Evolutionary conservation across 495 filamentous ascomycete genomes (phyloP).

Genomic region (Tuber calosporum): DNA sequence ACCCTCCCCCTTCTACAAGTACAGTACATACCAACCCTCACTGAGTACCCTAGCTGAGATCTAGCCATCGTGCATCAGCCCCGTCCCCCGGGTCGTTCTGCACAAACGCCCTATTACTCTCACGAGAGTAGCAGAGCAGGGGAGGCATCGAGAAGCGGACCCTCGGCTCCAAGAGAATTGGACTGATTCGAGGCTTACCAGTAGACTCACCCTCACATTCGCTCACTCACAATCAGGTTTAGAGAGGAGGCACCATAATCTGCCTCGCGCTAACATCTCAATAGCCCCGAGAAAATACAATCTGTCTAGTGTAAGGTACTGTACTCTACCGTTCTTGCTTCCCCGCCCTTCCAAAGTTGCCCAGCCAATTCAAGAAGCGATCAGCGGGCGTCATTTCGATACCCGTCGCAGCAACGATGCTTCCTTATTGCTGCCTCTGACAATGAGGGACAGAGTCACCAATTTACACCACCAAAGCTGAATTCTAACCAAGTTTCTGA

Average conservation of each 20-base stretch:
- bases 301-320: background rate
- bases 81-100: background rate
- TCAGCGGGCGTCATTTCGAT: background rate
- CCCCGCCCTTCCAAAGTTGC: background rate
- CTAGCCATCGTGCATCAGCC: slow-evolving; percentile 4
- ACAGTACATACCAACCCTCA: background rate
- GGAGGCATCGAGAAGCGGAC: background rate
- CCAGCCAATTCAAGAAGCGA: background rate
- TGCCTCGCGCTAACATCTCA: background rate
- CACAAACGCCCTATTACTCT: slow-evolving; percentile 3
- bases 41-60: background rate
- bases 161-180: background rate
- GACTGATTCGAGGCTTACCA: background rate
- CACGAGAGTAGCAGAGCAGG: background rate
- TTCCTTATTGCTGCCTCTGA: background rate
- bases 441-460: background rate
- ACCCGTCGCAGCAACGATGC: background rate
- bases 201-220: background rate
- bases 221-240: background rate
- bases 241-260: background rate
- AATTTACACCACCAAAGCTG: background rate
- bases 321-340: background rate
- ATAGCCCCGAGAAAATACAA: background rate
- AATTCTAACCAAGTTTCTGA: background rate
- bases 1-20: background rate